phyloP scores from a whole-genome alignment of 352 stramenopile genomes.

The Globisporangium mamillatum region DNA sequence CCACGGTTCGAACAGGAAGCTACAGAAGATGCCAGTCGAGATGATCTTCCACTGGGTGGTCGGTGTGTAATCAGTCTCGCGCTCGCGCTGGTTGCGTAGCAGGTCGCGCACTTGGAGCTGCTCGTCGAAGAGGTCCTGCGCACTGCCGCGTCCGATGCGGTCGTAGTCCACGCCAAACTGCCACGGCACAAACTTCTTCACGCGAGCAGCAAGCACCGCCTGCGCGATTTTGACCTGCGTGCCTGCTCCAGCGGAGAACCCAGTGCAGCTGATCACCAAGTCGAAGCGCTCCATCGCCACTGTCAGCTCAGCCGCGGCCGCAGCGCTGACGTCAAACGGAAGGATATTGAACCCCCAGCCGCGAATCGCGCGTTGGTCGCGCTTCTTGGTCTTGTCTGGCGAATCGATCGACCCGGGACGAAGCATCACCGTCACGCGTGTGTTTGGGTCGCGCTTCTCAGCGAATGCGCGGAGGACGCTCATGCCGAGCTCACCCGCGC shows the following conservation, averaged over 20 bases:
- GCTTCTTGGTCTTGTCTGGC: background rate
- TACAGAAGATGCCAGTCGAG: slow-evolving; percentile 16
- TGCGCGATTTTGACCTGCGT: slow-evolving; percentile 17
- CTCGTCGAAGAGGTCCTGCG: slow-evolving; percentile 18
- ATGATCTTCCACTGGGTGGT: slow-evolving; percentile 17
- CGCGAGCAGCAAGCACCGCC: slow-evolving; percentile 8
- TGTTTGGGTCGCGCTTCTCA: background rate
- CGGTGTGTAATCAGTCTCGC: background rate
- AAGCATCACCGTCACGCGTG: slow-evolving; percentile 1
- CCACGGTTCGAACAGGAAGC: slow-evolving; percentile 16
- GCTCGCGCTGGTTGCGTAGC: slow-evolving; percentile 8
- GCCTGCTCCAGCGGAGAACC: slow-evolving; percentile 14
- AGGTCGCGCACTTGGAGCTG: slow-evolving; percentile 18
- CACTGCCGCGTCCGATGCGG: slow-evolving; percentile 7
- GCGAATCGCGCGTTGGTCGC: background rate
- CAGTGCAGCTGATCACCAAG: slow-evolving; percentile 10
- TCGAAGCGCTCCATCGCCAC: slow-evolving; percentile 8
- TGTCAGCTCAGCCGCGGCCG: background rate
- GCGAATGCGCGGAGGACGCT: slow-evolving; percentile 9
- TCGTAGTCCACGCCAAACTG: slow-evolving; percentile 21
- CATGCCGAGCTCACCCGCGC: slow-evolving; percentile 11
- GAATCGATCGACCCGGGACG: background rate
- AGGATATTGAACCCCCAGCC: background rate
- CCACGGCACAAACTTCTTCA: slow-evolving; percentile 15
- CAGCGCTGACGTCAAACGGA: background rate